Conservation (phyloP, 257 asterid genomes). For the Jaltomata sinuosa region DNA sequence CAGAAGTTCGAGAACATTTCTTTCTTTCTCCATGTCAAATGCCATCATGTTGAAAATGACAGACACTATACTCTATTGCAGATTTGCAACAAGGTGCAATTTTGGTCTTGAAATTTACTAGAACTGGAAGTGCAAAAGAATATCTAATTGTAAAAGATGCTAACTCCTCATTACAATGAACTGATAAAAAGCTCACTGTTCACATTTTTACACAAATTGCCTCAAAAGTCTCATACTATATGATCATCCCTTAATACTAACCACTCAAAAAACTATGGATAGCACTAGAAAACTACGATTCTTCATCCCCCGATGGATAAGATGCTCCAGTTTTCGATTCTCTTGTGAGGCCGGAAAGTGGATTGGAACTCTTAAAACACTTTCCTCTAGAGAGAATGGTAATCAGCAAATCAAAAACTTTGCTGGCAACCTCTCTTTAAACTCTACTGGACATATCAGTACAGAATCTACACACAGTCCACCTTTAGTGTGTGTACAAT, state of each 20-base stretch:
- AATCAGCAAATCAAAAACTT: constrained; percentile 3
- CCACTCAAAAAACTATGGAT: neutral
- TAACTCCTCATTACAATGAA: neutral
- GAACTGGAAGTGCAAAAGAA: neutral
- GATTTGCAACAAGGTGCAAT: neutral
- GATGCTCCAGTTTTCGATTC: no score
- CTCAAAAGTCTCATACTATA: neutral
- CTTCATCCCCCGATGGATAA: no score
- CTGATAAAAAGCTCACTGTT: neutral
- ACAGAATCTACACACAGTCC: constrained; percentile 91
- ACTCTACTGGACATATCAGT: constrained; percentile 47
- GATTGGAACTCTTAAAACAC: neutral
- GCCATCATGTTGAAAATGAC: no score
- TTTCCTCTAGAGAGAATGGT: neutral
- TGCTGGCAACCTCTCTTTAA: constrained; percentile 54
- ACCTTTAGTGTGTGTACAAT: constrained; percentile 90
- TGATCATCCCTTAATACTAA: neutral
- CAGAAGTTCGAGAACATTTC: no score
- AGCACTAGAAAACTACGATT: no score
- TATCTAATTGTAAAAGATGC: neutral
- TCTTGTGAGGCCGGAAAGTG: no score
- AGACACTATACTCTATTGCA: neutral
- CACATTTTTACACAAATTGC: neutral
- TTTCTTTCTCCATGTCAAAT: no score
- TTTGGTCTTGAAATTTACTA: neutral